These are phyloP conservation scores for Cercospora zeae-maydis DNA, from an alignment of 2,329 filamentous ascomycete genomes.

Conservation along the genomic window DNA sequence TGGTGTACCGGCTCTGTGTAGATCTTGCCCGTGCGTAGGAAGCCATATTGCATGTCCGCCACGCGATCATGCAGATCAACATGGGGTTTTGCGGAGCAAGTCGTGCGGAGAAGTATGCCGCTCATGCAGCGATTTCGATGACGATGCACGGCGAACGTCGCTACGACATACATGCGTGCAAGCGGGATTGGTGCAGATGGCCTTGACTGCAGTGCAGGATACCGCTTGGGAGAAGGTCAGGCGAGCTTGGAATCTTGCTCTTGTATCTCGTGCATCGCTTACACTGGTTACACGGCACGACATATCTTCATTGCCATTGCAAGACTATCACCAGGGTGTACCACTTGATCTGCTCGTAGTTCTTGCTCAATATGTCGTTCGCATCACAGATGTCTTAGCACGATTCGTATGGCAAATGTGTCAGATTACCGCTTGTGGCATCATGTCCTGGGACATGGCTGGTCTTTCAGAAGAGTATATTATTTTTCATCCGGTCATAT, in stretches of 20 bases:
- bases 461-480: neutral
- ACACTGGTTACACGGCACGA: neutral
- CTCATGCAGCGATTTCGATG: neutral
- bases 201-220: neutral
- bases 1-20: neutral
- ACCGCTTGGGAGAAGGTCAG: neutral
- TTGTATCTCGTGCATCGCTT: neutral
- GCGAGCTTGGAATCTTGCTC: neutral
- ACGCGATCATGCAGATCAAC: conserved; percentile 12
- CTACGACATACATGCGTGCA: neutral
- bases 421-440: neutral
- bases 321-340: too few species aligned
- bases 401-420: neutral
- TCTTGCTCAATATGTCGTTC: too few species aligned
- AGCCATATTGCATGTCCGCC: conserved; percentile 4
- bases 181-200: neutral
- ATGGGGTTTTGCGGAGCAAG: conserved; percentile 6
- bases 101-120: conserved; percentile 5
- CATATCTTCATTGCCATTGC: neutral
- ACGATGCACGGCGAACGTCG: neutral
- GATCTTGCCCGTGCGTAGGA: neutral
- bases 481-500: neutral
- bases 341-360: too few species aligned
- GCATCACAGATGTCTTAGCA: neutral
- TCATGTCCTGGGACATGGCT: neutral